Percentiles rank a stretch among this genome's conserved stretches.
These are phyloP conservation scores for Sophora flavescens DNA, from an alignment of 306 rosid species.

Conservation along the genomic window DNA sequence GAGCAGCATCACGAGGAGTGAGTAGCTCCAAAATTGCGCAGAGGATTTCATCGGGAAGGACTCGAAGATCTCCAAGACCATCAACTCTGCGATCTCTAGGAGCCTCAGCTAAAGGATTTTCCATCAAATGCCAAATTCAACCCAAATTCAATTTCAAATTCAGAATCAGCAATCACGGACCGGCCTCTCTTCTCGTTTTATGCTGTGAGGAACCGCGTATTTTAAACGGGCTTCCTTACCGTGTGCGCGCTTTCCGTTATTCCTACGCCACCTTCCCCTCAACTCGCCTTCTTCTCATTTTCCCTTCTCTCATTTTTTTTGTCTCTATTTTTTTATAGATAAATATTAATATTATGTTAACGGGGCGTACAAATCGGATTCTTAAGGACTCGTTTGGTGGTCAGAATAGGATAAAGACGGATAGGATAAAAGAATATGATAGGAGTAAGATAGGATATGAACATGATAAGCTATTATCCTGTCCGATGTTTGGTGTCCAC, in stretches of 20 bases:
- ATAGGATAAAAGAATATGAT: no score
- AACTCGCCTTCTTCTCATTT: background rate
- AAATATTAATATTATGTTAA: no score
- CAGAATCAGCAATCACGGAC: background rate
- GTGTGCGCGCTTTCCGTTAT: conserved; percentile 37
- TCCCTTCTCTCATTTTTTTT: no score
- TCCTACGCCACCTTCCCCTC: conserved; percentile 33
- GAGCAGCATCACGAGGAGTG: conserved; percentile 75
- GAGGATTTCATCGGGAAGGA: conserved; percentile 86
- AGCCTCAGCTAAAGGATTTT: conserved; percentile 39
- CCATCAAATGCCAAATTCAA: conserved; percentile 50
- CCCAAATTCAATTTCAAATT: conserved; percentile 24
- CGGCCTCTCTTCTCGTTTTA: background rate
- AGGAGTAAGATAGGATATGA: no score
- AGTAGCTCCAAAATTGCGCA: conserved; percentile 73
- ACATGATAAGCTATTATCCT: no score
- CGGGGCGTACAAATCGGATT: no score
- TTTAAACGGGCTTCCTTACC: background rate
- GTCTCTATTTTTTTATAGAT: no score
- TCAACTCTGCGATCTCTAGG: conserved; percentile 72
- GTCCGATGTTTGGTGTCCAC: no score
- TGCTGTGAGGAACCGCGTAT: background rate
- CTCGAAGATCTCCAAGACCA: conserved; percentile 81
- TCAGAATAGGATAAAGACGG: no score
- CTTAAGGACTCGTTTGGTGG: no score